These are phyloP conservation scores for Chrysosporium queenslandicum DNA, from an alignment of 2,329 filamentous ascomycete species.

Conservation along the genomic window DNA sequence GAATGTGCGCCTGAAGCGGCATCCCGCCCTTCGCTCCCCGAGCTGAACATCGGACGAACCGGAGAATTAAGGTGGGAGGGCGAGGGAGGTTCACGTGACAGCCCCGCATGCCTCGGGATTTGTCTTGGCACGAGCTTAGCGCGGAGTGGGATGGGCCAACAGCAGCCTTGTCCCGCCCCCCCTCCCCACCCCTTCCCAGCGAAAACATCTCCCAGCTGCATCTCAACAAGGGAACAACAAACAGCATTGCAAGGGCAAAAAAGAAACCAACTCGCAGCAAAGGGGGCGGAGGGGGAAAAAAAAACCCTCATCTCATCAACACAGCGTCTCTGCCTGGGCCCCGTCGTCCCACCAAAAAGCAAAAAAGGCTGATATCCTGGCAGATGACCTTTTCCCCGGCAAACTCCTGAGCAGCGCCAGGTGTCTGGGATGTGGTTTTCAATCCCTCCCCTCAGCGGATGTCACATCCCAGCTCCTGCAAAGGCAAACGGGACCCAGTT, in stretches of 20 bases:
- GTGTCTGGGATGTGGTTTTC: constrained; percentile 5
- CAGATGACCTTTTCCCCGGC: neutral
- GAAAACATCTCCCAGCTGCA: neutral
- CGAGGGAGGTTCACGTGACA: constrained; percentile 1
- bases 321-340: neutral
- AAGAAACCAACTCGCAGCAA: neutral
- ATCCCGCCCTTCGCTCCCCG: neutral
- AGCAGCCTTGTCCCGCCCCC: neutral
- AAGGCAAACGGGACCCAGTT: neutral
- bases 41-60: constrained; percentile 2
- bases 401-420: neutral
- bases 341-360: neutral
- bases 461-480: neutral
- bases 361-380: neutral
- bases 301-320: neutral
- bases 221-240: neutral
- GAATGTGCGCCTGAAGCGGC: too few species aligned
- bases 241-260: neutral
- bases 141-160: constrained; percentile 4
- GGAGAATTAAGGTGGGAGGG: constrained; percentile 6
- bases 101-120: constrained; percentile 2
- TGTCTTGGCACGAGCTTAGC: neutral
- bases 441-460: constrained; percentile 8
- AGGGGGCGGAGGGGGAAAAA: too few species aligned
- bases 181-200: neutral